These are phyloP conservation scores for Seiridium cupressi DNA, from an alignment of 2,329 filamentous ascomycete species.

Conservation along the genomic window DNA sequence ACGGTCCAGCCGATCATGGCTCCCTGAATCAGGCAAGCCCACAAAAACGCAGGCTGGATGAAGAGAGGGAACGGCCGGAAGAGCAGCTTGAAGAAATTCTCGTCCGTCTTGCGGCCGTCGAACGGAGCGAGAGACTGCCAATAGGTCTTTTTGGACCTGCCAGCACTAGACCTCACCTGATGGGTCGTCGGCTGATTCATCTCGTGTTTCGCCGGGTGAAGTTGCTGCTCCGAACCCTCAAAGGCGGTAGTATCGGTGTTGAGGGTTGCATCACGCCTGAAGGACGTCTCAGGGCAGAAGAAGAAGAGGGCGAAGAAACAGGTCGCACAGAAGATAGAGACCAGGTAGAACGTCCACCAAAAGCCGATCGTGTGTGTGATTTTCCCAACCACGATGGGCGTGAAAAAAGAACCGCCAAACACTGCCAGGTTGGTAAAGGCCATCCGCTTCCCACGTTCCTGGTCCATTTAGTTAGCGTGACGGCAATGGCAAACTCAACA, in stretches of 20 bases:
- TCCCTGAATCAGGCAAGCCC: constrained; percentile 78
- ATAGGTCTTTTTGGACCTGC: constrained; percentile 53
- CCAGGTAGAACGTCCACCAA: constrained; percentile 85
- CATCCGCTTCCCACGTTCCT: constrained; percentile 82
- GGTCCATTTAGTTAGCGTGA: neutral
- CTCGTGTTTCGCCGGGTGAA: constrained; percentile 1
- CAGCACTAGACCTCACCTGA: constrained; percentile 22
- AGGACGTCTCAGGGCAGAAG: constrained; percentile 84
- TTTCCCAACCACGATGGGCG: constrained; percentile 87
- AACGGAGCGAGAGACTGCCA: constrained; percentile 64
- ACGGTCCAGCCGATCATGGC: constrained; percentile 94
- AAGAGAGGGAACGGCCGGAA: constrained; percentile 81
- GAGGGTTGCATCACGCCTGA: constrained; percentile 61
- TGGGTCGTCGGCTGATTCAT: neutral
- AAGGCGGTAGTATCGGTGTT: constrained; percentile 65
- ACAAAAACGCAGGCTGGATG: constrained; percentile 80
- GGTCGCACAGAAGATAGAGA: constrained; percentile 76
- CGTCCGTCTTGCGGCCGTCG: constrained; percentile 78
- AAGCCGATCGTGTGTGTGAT: constrained; percentile 77
- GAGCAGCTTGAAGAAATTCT: constrained; percentile 64
- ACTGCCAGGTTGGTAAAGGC: constrained; percentile 65
- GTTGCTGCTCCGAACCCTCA: constrained; percentile 7
- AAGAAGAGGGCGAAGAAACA: constrained; percentile 72
- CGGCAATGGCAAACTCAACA: neutral
- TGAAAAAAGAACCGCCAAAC: constrained; percentile 60